Conservation (phyloP, 345 rosid genomes). For the Excoecaria agallocha region DNA sequence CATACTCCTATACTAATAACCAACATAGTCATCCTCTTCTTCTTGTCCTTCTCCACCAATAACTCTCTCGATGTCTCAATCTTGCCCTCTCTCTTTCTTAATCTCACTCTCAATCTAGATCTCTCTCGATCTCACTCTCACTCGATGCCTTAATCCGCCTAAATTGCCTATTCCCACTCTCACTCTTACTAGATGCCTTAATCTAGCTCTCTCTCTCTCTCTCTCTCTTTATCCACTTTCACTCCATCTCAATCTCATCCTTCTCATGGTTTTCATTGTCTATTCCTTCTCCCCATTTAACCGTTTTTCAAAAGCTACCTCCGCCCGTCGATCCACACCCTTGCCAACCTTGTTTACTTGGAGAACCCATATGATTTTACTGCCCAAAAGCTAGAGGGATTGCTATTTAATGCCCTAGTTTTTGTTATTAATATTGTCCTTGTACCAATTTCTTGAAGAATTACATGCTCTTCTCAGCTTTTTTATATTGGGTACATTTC, state of each 20-base stretch:
- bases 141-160: background rate
- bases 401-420: slow-evolving; percentile 78
- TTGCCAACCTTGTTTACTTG: slow-evolving; percentile 87
- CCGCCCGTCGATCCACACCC: slow-evolving; percentile 69
- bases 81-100: too few relatives aligned
- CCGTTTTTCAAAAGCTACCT: slow-evolving; percentile 39
- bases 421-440: slow-evolving; percentile 71
- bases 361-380: slow-evolving; percentile 79
- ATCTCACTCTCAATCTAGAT: too few relatives aligned
- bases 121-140: too few relatives aligned
- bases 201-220: too few relatives aligned
- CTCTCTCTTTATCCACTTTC: background rate
- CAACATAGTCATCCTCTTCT: too few relatives aligned
- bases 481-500: slow-evolving; percentile 55
- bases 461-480: slow-evolving; percentile 93
- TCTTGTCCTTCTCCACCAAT: too few relatives aligned
- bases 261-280: slow-evolving; percentile 84
- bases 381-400: slow-evolving; percentile 79
- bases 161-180: slow-evolving; percentile 20
- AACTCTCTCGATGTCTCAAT: too few relatives aligned
- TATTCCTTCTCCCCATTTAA: slow-evolving; percentile 71
- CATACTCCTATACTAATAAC: too few relatives aligned
- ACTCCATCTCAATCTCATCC: slow-evolving; percentile 67
- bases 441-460: slow-evolving; percentile 88
- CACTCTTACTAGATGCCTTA: too few relatives aligned